phyloP scores from a whole-genome alignment of 2,329 filamentous ascomycete species.

The Alternaria brassicicola region DNA sequence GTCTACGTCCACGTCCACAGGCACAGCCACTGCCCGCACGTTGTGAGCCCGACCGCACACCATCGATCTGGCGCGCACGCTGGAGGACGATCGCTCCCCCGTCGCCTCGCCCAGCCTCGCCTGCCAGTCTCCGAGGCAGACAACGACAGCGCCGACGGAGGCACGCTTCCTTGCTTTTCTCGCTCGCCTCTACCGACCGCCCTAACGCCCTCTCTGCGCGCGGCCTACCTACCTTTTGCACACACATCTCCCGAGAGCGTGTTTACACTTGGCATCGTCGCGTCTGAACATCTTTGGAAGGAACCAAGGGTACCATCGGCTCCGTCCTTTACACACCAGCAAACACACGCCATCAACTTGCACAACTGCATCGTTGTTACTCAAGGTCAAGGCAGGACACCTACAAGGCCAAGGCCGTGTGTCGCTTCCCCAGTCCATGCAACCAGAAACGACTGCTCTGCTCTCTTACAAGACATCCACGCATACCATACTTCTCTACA shows the following conservation, averaged over 20 bases:
- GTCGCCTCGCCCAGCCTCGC: constrained; percentile 40
- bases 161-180: constrained; percentile 54
- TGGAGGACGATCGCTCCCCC: constrained; percentile 40
- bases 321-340: constrained; percentile 22
- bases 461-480: constrained; percentile 11
- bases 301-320: constrained; percentile 19
- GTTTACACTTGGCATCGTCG: constrained; percentile 28
- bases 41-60: constrained; percentile 30
- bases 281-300: constrained; percentile 18
- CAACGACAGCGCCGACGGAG: constrained; percentile 51
- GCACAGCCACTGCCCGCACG: constrained; percentile 26
- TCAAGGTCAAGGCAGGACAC: no score
- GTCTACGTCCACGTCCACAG: constrained; percentile 21
- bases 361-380: no score
- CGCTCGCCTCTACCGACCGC: constrained; percentile 53
- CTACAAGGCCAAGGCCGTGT: no score
- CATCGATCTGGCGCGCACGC: constrained; percentile 50
- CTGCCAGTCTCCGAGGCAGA: constrained; percentile 41
- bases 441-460: not conserved
- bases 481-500: constrained; percentile 9
- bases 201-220: constrained; percentile 43
- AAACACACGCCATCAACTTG: constrained; percentile 16
- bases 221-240: constrained; percentile 15
- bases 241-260: constrained; percentile 8
- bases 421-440: constrained; percentile 20